Conservation (phyloP, 23 red algal species). For the Gracilaria gracilis region DNA sequence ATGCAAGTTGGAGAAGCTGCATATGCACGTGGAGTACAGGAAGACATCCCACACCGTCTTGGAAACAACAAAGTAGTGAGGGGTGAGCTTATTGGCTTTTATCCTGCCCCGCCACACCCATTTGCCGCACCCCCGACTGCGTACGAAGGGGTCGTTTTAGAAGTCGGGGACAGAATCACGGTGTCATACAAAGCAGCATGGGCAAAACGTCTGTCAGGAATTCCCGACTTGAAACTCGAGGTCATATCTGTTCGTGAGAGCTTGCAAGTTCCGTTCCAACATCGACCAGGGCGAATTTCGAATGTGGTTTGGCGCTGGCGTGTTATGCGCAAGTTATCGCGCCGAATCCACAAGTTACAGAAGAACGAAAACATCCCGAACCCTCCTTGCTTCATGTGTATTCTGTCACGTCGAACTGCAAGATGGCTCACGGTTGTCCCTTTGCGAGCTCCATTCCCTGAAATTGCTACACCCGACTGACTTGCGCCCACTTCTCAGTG, state of each 20-base stretch:
- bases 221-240: slow-evolving; percentile 2
- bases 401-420: slow-evolving; percentile 15
- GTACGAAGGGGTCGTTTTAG: slow-evolving; percentile 12
- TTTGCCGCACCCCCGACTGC: background rate
- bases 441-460: slow-evolving; percentile 2
- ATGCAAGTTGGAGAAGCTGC: slow-evolving; percentile 7
- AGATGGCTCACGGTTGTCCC: slow-evolving; percentile 43
- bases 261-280: slow-evolving; percentile 18
- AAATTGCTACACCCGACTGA: slow-evolving; percentile 20
- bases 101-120: slow-evolving; percentile 11
- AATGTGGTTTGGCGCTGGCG: slow-evolving; percentile 46
- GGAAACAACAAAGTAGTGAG: slow-evolving; percentile 20
- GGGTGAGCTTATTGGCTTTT: slow-evolving; percentile 26
- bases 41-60: slow-evolving; percentile 26
- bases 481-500: slow-evolving; percentile 56
- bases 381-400: slow-evolving; percentile 35
- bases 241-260: slow-evolving; percentile 18
- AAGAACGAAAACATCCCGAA: slow-evolving; percentile 13
- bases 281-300: background rate
- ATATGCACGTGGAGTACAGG: background rate
- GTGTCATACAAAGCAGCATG: slow-evolving; percentile 12
- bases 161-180: slow-evolving; percentile 34
- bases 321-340: slow-evolving; percentile 32
- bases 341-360: background rate
- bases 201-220: slow-evolving; percentile 8